Evolutionary conservation across 1,284 basidiomycete genomes (phyloP).

Genomic region (Ustilago cynodontis): DNA sequence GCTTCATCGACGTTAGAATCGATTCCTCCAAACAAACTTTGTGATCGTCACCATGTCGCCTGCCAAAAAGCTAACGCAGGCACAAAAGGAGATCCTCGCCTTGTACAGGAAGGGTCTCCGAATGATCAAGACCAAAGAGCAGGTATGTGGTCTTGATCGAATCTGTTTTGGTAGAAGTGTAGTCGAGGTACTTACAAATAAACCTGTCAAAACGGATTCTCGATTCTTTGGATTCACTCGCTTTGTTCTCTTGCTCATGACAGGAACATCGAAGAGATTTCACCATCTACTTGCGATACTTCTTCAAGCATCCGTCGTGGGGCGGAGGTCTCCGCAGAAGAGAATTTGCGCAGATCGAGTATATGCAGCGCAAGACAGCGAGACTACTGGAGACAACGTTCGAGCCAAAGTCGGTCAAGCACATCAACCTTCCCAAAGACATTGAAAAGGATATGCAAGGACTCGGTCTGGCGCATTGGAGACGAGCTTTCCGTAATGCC

Average conservation of each 20-base stretch:
- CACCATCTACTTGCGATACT: conserved; percentile 67
- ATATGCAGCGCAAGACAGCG: conserved; percentile 62
- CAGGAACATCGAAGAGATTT: conserved; percentile 63
- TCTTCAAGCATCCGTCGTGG: conserved; percentile 64
- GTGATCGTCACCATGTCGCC: conserved; percentile 24
- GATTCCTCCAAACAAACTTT: not conserved
- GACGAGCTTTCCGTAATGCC: conserved; percentile 28
- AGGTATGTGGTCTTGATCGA: conserved; percentile 42
- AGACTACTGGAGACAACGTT: conserved; percentile 63
- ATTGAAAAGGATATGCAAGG: conserved; percentile 48
- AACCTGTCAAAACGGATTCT: not conserved
- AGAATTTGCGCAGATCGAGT: conserved; percentile 68
- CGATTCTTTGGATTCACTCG: not conserved
- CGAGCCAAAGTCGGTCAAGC: conserved; percentile 57
- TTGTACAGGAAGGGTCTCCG: conserved; percentile 62
- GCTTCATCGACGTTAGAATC: not conserved
- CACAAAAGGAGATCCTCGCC: conserved; percentile 59
- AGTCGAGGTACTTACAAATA: not conserved
- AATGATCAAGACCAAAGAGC: conserved; percentile 61
- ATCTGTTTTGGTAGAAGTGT: not conserved
- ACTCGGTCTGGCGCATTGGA: conserved; percentile 44
- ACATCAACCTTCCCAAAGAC: conserved; percentile 55
- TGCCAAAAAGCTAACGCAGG: conserved; percentile 44
- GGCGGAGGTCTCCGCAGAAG: conserved; percentile 60
- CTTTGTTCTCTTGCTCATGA: not conserved